Percentiles rank a stretch among this genome's conserved stretches.
Evolutionary conservation across 108 stramenopile genomes (phyloP).

Genomic region (Skeletonema menzelii): DNA sequence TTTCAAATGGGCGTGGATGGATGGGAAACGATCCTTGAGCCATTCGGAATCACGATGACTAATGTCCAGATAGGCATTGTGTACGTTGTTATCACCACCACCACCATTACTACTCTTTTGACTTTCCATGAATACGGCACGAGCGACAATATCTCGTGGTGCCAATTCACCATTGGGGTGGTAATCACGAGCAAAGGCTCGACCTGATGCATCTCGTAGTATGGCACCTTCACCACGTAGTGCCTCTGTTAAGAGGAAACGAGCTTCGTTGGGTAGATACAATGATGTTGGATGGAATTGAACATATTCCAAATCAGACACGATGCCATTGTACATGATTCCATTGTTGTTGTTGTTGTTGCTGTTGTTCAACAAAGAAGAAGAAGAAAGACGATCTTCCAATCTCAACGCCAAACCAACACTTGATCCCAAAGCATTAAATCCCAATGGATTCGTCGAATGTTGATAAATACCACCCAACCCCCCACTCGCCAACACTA

Average conservation of each 20-base stretch:
- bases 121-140: conserved; percentile 81
- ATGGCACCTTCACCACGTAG: conserved; percentile 92
- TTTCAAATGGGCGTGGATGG: conserved; percentile 71
- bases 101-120: conserved; percentile 49
- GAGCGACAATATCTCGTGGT: conserved; percentile 92
- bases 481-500: conserved; percentile 92
- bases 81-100: conserved; percentile 5
- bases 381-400: conserved; percentile 9
- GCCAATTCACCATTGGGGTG: conserved; percentile 92
- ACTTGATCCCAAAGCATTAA: conserved; percentile 90
- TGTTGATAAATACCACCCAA: conserved; percentile 92
- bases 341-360: neutral
- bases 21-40: conserved; percentile 82
- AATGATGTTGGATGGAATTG: conserved; percentile 96
- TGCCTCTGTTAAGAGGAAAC: conserved; percentile 94
- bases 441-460: conserved; percentile 90
- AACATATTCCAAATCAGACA: conserved; percentile 91
- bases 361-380: neutral
- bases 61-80: conserved; percentile 86
- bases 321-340: conserved; percentile 16
- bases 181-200: conserved; percentile 84
- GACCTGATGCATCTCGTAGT: conserved; percentile 70
- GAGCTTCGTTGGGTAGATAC: conserved; percentile 77
- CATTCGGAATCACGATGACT: conserved; percentile 83
- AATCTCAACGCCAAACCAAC: conserved; percentile 73